phyloP scores from a whole-genome alignment of 345 rosid genomes.

The Eucalyptus regnans region DNA sequence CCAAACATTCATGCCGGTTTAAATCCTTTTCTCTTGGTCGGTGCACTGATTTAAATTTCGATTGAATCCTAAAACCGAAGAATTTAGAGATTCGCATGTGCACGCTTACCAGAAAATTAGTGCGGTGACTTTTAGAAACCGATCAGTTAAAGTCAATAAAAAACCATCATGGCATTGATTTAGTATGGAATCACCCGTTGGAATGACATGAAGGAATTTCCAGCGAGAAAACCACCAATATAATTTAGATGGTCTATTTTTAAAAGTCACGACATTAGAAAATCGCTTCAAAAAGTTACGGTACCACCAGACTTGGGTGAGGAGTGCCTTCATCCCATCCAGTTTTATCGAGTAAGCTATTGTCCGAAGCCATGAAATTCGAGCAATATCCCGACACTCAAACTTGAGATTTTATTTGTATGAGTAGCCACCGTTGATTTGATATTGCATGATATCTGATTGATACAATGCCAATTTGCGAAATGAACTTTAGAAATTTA shows the following conservation, averaged over 20 bases:
- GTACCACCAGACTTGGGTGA: not conserved
- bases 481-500: not conserved
- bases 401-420: not conserved
- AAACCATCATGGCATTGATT: not conserved
- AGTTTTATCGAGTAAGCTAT: not conserved
- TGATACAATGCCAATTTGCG: not conserved
- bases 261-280: too few relatives aligned
- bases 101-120: too few relatives aligned
- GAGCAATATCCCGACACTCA: rapidly evolving
- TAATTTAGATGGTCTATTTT: too few relatives aligned
- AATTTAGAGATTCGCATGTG: too few relatives aligned
- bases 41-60: too few relatives aligned
- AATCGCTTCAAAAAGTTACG: not conserved
- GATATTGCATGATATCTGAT: too few relatives aligned
- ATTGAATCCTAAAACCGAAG: too few relatives aligned
- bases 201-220: too few relatives aligned
- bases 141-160: not conserved
- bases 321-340: not conserved
- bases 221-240: too few relatives aligned
- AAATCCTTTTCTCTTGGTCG: not conserved
- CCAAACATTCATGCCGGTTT: not conserved
- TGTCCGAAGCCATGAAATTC: not conserved
- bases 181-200: not conserved
- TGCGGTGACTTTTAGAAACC: not conserved
- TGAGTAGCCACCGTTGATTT: not conserved